Percentiles rank a stretch among this genome's conserved stretches.
Evolutionary conservation across 495 filamentous ascomycete genomes (phyloP).

Genomic region (Polyplosphaeria fusca): DNA sequence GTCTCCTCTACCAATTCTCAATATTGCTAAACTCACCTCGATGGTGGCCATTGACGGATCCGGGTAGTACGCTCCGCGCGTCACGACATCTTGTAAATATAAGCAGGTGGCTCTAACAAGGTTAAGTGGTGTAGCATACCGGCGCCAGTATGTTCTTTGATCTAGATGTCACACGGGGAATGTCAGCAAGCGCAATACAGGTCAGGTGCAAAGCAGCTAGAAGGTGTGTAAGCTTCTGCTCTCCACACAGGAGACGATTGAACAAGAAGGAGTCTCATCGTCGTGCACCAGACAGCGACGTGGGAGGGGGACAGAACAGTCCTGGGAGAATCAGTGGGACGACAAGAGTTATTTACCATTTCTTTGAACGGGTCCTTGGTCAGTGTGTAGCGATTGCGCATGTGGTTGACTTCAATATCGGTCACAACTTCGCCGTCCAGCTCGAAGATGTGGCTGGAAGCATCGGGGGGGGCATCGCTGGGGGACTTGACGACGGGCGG

Average conservation of each 20-base stretch:
- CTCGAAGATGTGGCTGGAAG: conserved; percentile 86
- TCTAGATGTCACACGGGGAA: conserved; percentile 90
- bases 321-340: conserved; percentile 76
- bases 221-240: conserved; percentile 74
- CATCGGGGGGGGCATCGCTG: conserved; percentile 47
- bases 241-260: conserved; percentile 50
- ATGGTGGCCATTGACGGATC: conserved; percentile 97
- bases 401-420: conserved; percentile 97
- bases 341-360: conserved; percentile 87
- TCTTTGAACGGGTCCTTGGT: conserved; percentile 98
- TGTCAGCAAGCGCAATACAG: conserved; percentile 95
- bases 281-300: background rate
- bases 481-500: conserved; percentile 50
- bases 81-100: conserved; percentile 93
- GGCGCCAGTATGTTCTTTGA: conserved; percentile 99
- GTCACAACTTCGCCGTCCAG: conserved; percentile 95
- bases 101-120: conserved; percentile 47
- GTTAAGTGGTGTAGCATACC: conserved; percentile 74
- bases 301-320: conserved; percentile 37
- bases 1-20: background rate
- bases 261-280: conserved; percentile 28
- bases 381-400: conserved; percentile 94
- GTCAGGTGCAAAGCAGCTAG: conserved; percentile 63
- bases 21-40: conserved; percentile 57
- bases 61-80: conserved; percentile 90